A percentile compares a stretch with the other conserved stretches of the same genome.
Evolutionary conservation across 768 basidiomycete genomes (phyloP).

Genomic region (Suillus bovinus): DNA sequence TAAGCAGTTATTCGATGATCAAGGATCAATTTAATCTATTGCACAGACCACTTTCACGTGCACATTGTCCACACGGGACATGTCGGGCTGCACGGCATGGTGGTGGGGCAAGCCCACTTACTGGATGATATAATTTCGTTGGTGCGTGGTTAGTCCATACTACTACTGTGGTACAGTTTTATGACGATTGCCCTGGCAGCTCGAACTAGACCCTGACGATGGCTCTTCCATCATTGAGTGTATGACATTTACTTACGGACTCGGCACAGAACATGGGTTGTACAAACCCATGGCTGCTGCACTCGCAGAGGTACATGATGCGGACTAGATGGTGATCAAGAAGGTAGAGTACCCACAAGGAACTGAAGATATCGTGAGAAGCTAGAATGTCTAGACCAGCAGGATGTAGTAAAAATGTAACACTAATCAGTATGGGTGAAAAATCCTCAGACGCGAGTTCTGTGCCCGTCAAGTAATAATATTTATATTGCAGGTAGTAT

Average conservation of each 20-base stretch:
- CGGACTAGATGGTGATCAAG: not conserved
- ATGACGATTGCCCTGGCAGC: not conserved
- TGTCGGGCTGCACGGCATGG: constrained; percentile 61
- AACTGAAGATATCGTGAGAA: not conserved
- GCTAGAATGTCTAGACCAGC: not conserved
- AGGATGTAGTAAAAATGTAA: not conserved
- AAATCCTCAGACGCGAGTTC: not conserved
- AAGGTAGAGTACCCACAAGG: not conserved
- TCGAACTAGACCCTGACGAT: constrained; percentile 25
- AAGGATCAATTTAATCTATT: not conserved
- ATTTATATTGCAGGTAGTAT: not conserved
- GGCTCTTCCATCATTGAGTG: constrained; percentile 57
- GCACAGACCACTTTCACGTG: constrained; percentile 88
- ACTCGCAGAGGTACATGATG: constrained; percentile 22
- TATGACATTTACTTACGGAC: constrained; percentile 78
- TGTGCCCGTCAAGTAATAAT: not conserved
- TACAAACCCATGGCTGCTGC: constrained; percentile 47
- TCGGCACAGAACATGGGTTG: constrained; percentile 82
- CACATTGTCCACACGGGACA: constrained; percentile 83
- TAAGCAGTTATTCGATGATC: constrained; percentile 38
- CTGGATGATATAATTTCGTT: constrained; percentile 90
- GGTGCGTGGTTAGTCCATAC: constrained; percentile 41
- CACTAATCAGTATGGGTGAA: not conserved
- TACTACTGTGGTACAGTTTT: not conserved
- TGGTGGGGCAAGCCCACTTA: constrained; percentile 89